These are phyloP conservation scores for Nemania serpens DNA, from an alignment of 2,329 filamentous ascomycete species.

Conservation along the genomic window DNA sequence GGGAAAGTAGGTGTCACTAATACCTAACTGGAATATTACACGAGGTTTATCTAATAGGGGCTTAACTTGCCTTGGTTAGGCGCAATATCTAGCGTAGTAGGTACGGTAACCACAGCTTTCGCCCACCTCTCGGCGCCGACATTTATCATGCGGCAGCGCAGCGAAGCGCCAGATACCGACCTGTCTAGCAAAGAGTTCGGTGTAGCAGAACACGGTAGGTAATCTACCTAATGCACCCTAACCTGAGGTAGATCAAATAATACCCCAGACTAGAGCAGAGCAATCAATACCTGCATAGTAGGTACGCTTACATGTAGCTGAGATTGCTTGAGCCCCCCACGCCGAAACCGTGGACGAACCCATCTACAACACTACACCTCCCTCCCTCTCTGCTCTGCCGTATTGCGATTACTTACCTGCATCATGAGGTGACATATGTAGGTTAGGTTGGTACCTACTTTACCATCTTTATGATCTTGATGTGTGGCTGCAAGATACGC, in stretches of 20 bases:
- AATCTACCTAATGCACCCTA: too few relatives aligned
- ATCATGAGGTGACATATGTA: neutral
- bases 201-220: too few relatives aligned
- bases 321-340: slow-evolving; percentile 32
- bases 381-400: neutral
- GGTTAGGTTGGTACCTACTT: neutral
- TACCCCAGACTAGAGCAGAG: slow-evolving; percentile 4
- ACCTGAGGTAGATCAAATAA: too few relatives aligned
- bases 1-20: too few relatives aligned
- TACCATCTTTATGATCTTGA: slow-evolving; percentile 20
- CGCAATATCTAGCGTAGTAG: too few relatives aligned
- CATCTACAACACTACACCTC: neutral
- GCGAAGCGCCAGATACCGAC: too few relatives aligned
- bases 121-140: too few relatives aligned
- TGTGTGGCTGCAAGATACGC: slow-evolving; percentile 34
- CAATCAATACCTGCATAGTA: neutral
- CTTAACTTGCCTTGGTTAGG: too few relatives aligned
- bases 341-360: slow-evolving; percentile 29
- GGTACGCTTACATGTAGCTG: neutral
- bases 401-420: neutral
- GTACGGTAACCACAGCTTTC: too few relatives aligned
- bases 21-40: too few relatives aligned
- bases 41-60: too few relatives aligned
- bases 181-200: too few relatives aligned
- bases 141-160: neutral